Percentiles rank a stretch among this genome's conserved stretches.
Evolutionary conservation across 2,329 filamentous ascomycete genomes (phyloP).

Genomic region (Sporothrix inflata): DNA sequence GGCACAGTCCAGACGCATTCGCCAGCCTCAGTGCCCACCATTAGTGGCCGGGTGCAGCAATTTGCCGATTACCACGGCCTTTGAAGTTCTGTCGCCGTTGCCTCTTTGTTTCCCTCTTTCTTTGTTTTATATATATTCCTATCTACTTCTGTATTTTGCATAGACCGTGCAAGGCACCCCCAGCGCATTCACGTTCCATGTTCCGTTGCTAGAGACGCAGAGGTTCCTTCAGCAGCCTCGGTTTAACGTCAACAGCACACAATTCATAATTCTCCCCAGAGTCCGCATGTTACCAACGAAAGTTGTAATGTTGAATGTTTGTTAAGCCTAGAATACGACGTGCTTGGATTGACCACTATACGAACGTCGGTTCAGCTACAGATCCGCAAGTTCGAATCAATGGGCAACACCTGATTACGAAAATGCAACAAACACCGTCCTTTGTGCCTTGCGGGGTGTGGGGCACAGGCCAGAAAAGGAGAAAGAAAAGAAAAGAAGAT

Average conservation of each 20-base stretch:
- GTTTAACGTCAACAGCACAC: not conserved
- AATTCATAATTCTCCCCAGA: no score
- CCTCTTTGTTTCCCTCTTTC: not conserved
- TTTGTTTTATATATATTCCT: slow-evolving; percentile 4
- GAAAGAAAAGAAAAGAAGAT: no score
- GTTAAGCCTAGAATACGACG: no score
- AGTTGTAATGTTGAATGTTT: no score
- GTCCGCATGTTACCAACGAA: no score
- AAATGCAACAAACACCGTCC: no score
- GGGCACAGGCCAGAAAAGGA: no score
- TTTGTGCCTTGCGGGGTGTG: no score
- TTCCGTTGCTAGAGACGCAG: not conserved
- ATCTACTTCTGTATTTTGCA: not conserved
- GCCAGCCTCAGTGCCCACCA: slow-evolving; percentile 70
- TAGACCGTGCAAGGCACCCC: not conserved
- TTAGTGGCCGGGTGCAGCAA: slow-evolving; percentile 33
- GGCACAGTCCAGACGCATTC: slow-evolving; percentile 81
- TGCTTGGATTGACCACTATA: no score
- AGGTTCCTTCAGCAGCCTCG: not conserved
- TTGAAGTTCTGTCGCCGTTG: not conserved
- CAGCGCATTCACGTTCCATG: not conserved
- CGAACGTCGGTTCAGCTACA: no score
- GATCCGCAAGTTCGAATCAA: no score
- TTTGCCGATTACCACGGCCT: not conserved
- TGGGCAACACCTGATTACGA: no score